phyloP scores from a whole-genome alignment of 2,329 filamentous ascomycete genomes.

The Colletotrichum karsti region DNA sequence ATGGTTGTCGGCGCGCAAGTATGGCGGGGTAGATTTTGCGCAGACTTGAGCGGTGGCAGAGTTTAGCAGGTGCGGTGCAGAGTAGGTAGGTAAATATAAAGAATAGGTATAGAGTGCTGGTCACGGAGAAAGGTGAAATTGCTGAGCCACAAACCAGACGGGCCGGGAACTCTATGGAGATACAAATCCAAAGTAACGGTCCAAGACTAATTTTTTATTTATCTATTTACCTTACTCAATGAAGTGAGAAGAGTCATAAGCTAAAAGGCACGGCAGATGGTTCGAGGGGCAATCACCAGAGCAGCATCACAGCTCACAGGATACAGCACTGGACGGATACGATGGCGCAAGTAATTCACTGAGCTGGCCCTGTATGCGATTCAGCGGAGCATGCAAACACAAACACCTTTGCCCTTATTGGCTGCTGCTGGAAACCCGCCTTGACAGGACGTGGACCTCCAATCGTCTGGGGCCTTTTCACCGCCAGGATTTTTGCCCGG shows the following conservation, averaged over 20 bases:
- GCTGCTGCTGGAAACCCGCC: neutral
- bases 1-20: slow-evolving; percentile 21
- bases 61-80: neutral
- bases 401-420: slow-evolving; percentile 19
- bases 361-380: neutral
- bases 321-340: neutral
- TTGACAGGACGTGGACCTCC: no score
- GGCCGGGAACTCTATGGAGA: neutral
- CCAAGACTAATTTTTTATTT: no score
- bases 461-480: slow-evolving; percentile 11
- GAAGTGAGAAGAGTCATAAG: slow-evolving; percentile 18
- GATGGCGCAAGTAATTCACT: slow-evolving; percentile 1
- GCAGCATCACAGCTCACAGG: neutral
- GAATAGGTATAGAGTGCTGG: neutral
- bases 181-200: neutral
- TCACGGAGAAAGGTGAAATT: neutral
- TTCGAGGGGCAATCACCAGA: slow-evolving; percentile 1
- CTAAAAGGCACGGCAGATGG: neutral
- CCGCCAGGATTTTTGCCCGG: slow-evolving; percentile 4
- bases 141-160: neutral
- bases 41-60: slow-evolving; percentile 5
- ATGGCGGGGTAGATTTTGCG: slow-evolving; percentile 25
- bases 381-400: neutral
- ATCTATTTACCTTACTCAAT: no score
- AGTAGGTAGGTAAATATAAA: neutral